Conservation (phyloP, 352 stramenopile genomes). For the Phytophthora rubi region DNA sequence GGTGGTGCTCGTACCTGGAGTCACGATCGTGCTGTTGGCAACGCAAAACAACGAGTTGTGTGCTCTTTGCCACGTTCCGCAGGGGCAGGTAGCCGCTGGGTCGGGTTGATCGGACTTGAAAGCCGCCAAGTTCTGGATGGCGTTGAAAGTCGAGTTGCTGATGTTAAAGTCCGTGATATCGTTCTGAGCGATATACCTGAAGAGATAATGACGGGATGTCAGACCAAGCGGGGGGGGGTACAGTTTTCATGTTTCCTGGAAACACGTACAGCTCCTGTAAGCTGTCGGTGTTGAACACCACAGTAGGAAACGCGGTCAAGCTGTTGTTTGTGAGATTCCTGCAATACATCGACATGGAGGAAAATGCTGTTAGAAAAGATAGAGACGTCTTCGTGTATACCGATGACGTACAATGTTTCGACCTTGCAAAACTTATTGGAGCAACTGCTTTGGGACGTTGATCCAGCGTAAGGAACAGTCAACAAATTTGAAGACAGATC, state of each 20-base stretch:
- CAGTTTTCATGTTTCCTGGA: background rate
- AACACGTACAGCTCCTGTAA: slow-evolving; percentile 38
- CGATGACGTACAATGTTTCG: slow-evolving; percentile 35
- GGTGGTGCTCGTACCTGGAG: slow-evolving; percentile 7
- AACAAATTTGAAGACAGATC: slow-evolving; percentile 52
- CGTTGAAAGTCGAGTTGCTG: slow-evolving; percentile 34
- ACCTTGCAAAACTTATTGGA: slow-evolving; percentile 36
- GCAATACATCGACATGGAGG: background rate
- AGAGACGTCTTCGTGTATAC: background rate
- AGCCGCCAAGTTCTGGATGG: slow-evolving; percentile 28
- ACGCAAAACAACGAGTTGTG: slow-evolving; percentile 44
- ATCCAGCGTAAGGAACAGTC: slow-evolving; percentile 42
- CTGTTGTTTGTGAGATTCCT: slow-evolving; percentile 48
- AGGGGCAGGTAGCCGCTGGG: slow-evolving; percentile 18
- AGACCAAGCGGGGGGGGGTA: background rate
- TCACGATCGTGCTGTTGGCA: slow-evolving; percentile 9
- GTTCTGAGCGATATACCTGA: slow-evolving; percentile 42
- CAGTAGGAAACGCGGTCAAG: slow-evolving; percentile 33
- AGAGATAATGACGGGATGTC: background rate
- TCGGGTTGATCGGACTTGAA: slow-evolving; percentile 40
- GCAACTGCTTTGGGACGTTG: slow-evolving; percentile 21
- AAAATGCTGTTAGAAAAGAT: background rate
- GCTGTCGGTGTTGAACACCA: slow-evolving; percentile 42
- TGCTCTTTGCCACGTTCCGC: slow-evolving; percentile 39
- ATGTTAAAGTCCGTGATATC: slow-evolving; percentile 50